phyloP scores from a whole-genome alignment of 164 flowering plant genomes.

The Stephania japonica region DNA sequence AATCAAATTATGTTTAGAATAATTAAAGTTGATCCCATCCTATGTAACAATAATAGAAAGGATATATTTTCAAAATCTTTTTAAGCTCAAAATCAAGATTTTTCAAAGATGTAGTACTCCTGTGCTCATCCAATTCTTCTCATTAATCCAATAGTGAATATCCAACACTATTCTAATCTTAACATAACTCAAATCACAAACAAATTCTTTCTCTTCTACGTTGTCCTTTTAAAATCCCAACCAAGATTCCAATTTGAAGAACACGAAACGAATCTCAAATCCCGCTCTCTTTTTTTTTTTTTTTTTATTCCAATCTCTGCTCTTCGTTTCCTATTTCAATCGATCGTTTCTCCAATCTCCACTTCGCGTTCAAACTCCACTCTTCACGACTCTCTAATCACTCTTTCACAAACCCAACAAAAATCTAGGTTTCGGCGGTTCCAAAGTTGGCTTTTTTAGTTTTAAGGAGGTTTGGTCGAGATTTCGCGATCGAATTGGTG shows the following conservation, averaged over 20 bases:
- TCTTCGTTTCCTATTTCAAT: neutral
- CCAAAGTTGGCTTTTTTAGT: neutral
- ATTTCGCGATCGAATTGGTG: constrained; percentile 2
- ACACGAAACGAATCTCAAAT: constrained; percentile 22
- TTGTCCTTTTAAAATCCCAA: neutral
- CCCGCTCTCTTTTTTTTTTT: constrained; percentile 4
- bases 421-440: neutral
- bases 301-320: neutral
- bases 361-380: neutral
- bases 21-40: too few species aligned
- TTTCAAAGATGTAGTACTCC: too few species aligned
- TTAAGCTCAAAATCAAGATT: too few species aligned
- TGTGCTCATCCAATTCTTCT: too few species aligned
- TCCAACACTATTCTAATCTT: too few species aligned
- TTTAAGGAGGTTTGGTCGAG: neutral
- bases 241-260: constrained; percentile 15
- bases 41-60: too few species aligned
- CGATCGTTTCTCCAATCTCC: neutral
- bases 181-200: too few species aligned
- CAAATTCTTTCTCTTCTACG: neutral
- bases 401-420: neutral
- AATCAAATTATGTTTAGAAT: too few species aligned
- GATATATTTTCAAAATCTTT: too few species aligned
- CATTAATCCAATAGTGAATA: too few species aligned
- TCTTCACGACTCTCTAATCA: neutral